Base-by-base conservation (phyloP, 768 basidiomycete species). In the Suillus occidentalis region DNA sequence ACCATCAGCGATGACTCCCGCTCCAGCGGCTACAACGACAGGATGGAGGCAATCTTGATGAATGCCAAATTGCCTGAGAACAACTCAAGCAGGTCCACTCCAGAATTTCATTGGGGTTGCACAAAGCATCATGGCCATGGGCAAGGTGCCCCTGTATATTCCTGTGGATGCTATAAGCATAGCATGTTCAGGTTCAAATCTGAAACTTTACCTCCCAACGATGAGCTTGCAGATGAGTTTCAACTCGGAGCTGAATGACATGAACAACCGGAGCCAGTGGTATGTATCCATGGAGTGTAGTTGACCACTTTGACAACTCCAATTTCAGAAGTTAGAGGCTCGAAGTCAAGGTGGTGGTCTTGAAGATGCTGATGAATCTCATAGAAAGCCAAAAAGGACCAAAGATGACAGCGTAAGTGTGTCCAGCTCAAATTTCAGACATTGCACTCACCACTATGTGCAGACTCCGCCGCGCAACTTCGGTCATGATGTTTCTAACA, bases 101-200 rank as follows among this genome's bases (percentile, higher is more conserved):
- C 20, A 5, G 43, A 45, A 45, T 10, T 20, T 45, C 43, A n/a
- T 45, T 5, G 9, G 10, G 20, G 43, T n/a, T 45, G 20, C 43
- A 20, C 43, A 10, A 43, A 0, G 43, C 0, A 9, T 45, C 1
- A 20, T n/a, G 43, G 10, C 7, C 20, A 45, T 5, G 10, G 43
- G 43, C 43, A n/a, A 45, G 43, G 43, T 2, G 9, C 43, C 43
- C 20, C 20, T 45, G 43, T n/a, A n/a, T n/a, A 10, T 45, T 45
- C 10, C 43, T 45, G 20, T 45, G 10, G n/a, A 45, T 45, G 43
- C 20, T 5, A 45, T 45, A 45, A 5, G 43, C 20, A 45, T 45
- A 1, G 4, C n/a, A 20, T n/a, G 20, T 1, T n/a, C 4, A 2
- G 10, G 4, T 8, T 45, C 4, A 0, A n/a, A 45, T 20, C 20